A percentile compares a stretch with the other conserved stretches of the same genome.
Conservation (phyloP, 1,284 basidiomycete genomes). For the Austroboletus novae-zelandiae region DNA sequence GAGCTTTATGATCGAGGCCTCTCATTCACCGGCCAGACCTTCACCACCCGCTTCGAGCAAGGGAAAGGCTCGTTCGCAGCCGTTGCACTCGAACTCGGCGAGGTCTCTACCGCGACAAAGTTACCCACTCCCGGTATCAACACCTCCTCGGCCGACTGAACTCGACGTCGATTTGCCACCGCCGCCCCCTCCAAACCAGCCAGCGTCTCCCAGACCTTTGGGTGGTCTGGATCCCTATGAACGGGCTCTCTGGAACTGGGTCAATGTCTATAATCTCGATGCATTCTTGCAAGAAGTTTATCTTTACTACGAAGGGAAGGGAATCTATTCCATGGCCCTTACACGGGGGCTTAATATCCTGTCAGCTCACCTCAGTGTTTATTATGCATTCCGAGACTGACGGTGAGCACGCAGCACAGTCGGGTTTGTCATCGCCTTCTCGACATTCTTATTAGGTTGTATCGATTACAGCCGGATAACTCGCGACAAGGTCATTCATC, state of each 20-base stretch:
- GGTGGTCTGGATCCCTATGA: constrained; percentile 82
- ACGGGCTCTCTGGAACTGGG: constrained; percentile 96
- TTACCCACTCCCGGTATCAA: constrained; percentile 39
- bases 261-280: constrained; percentile 96
- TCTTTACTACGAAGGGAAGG: constrained; percentile 94
- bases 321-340: constrained; percentile 91
- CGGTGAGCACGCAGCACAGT: constrained; percentile 67
- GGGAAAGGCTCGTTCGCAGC: constrained; percentile 41
- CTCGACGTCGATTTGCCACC: constrained; percentile 40
- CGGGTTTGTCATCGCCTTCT: constrained; percentile 96
- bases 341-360: constrained; percentile 86
- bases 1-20: constrained; percentile 78
- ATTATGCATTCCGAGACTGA: constrained; percentile 21
- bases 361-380: constrained; percentile 52
- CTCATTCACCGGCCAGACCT: constrained; percentile 32
- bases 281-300: constrained; percentile 95
- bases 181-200: constrained; percentile 19
- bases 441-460: constrained; percentile 93
- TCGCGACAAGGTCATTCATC: constrained; percentile 56
- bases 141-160: constrained; percentile 70
- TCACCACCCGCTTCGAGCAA: constrained; percentile 30
- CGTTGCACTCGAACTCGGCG: constrained; percentile 46
- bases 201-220: constrained; percentile 48
- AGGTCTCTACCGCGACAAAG: constrained; percentile 43
- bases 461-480: constrained; percentile 86